phyloP scores from a whole-genome alignment of 1,284 basidiomycete species.

The Malassezia sp. region DNA sequence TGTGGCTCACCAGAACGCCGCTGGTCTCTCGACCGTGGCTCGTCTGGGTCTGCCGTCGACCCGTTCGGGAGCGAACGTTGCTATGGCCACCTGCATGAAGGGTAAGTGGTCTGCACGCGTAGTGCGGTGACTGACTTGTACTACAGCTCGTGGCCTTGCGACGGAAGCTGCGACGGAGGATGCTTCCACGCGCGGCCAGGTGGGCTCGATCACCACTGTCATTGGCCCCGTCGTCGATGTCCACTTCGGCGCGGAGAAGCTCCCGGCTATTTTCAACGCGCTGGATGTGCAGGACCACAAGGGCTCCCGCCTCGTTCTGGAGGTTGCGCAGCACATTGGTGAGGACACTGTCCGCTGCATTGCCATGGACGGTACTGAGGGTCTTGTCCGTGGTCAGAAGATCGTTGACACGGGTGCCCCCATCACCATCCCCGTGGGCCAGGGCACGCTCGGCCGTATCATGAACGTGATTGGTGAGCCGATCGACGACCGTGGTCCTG shows the following conservation, averaged over 20 bases:
- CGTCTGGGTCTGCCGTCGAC: conserved; percentile 22
- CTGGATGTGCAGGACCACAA: conserved; percentile 87
- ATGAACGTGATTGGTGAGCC: conserved; percentile 99
- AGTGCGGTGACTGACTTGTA: neutral
- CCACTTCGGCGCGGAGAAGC: conserved; percentile 56
- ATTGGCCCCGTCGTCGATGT: conserved; percentile 87
- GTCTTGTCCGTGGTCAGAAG: conserved; percentile 96
- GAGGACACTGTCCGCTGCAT: conserved; percentile 77
- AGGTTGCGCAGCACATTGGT: conserved; percentile 77
- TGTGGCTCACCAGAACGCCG: conserved; percentile 28
- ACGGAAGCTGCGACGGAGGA: conserved; percentile 28
- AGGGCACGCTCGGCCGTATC: conserved; percentile 87
- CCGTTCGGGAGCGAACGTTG: conserved; percentile 21
- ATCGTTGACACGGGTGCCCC: conserved; percentile 91
- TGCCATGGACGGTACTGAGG: conserved; percentile 80
- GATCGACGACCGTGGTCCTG: conserved; percentile 97
- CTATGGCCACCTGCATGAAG: conserved; percentile 16
- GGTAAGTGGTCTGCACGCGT: neutral
- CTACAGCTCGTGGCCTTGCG: conserved; percentile 29
- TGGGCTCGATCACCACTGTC: conserved; percentile 45
- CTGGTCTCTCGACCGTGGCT: conserved; percentile 29
- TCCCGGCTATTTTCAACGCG: conserved; percentile 93
- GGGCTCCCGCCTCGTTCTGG: conserved; percentile 55
- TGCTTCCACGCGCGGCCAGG: conserved; percentile 22
- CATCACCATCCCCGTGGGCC: conserved; percentile 91